Evolutionary conservation across 2,329 filamentous ascomycete species (phyloP).

Genomic region (Aspergillus tanneri): DNA sequence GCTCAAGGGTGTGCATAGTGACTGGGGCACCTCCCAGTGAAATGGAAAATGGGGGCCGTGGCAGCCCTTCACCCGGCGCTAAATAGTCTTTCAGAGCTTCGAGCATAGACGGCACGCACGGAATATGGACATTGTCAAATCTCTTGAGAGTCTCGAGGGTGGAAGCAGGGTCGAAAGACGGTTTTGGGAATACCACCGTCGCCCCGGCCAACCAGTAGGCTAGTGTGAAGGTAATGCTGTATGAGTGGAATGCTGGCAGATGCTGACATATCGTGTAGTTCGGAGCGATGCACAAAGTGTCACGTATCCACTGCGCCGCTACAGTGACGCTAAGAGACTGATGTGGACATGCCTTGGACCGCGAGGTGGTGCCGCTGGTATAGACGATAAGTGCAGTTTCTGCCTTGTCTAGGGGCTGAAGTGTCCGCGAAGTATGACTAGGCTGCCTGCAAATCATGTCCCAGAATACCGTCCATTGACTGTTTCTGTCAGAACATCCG

Average conservation of each 20-base stretch:
- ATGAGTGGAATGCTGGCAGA: slow-evolving; percentile 7
- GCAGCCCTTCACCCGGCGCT: neutral
- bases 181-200: slow-evolving; percentile 1
- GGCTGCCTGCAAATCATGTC: too few species aligned
- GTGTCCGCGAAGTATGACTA: too few species aligned
- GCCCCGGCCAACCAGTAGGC: slow-evolving; percentile 4
- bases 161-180: neutral
- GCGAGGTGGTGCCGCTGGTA: slow-evolving; percentile 7
- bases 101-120: slow-evolving; percentile 10
- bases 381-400: slow-evolving; percentile 4
- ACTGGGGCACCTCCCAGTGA: slow-evolving; percentile 3
- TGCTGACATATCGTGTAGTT: slow-evolving; percentile 5
- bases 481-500: neutral
- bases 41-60: neutral
- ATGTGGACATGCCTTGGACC: slow-evolving; percentile 7
- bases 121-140: neutral
- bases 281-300: neutral
- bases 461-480: neutral
- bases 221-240: slow-evolving; percentile 5
- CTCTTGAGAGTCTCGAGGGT: neutral
- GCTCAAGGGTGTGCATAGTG: neutral
- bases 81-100: neutral
- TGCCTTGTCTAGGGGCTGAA: too few species aligned
- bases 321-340: neutral
- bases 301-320: neutral